Evolutionary conservation across 345 rosid species (phyloP), one percentile per base, ranked within the genome.

Genomic region (Syzygium oleosum): DNA sequence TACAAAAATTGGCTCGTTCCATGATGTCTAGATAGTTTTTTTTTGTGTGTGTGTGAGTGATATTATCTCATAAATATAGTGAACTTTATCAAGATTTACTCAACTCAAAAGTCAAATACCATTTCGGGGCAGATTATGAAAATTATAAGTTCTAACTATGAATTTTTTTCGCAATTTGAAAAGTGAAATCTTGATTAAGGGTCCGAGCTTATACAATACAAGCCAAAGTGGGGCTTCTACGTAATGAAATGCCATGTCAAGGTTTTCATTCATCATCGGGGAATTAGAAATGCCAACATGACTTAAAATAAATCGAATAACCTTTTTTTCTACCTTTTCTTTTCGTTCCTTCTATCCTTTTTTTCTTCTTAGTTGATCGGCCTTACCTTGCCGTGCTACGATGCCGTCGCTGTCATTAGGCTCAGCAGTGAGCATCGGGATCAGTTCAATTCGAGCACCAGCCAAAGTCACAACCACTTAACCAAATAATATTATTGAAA

Each of bases 81-180:
- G 1, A 27, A 55, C 59, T 21, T 22, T 21, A 55, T 55, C 27
- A 22, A 22, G 9, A 55, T 55, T 55, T 21, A 22, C 12, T 55
- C 27, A 22, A 55, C 12, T 8, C 59, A 9, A 9, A 55, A 21
- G 27, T 9, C 2, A 9, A 17, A 21, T 5, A 9, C 59, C 1
- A 2, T 55, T 22, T 22, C 4, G 12, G 12, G 5, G 11, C 4
- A 22, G 2, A 55, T 55, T 68, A 68, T 17, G 43, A 34, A 68
- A 68, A 13, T 9, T 0, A 4, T 9, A 8, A 1, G 12, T 0
- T 68, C 13, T 9, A 8, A 2, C 21, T 68, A 16, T 68, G 13
- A 68, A 17, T 31, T 68, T 68, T 34, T 34, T 68, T 68, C 23
- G 4, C 25, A 9, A 25, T 2, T 17, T 17, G 10, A 17, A 34